Percentiles rank a stretch among this genome's conserved stretches.
Conservation (phyloP, 805 yeast genomes). For the Metschnikowia gelsemii region DNA sequence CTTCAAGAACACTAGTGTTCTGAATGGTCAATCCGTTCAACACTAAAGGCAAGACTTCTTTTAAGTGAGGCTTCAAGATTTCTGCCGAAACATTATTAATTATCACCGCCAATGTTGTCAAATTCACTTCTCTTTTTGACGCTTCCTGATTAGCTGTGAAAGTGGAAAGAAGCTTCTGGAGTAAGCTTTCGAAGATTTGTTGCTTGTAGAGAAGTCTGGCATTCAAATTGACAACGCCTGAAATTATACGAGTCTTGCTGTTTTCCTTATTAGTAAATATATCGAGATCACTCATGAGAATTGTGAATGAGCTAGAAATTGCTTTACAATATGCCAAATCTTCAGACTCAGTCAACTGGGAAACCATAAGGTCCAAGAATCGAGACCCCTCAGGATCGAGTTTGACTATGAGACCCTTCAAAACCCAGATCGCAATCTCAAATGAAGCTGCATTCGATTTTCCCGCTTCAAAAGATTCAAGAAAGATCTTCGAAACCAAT, state of each 20-base stretch:
- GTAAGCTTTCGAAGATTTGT: constrained; percentile 60
- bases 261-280: constrained; percentile 48
- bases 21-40: constrained; percentile 58
- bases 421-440: constrained; percentile 66
- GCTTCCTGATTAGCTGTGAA: constrained; percentile 29
- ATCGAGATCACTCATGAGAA: constrained; percentile 66
- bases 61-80: constrained; percentile 63
- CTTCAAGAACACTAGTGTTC: constrained; percentile 50
- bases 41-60: constrained; percentile 66
- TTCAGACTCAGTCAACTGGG: constrained; percentile 31
- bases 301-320: constrained; percentile 55
- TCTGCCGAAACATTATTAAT: constrained; percentile 62
- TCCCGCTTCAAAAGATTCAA: constrained; percentile 4
- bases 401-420: constrained; percentile 66
- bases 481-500: constrained; percentile 5
- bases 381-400: constrained; percentile 42
- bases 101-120: constrained; percentile 66
- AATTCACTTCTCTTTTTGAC: constrained; percentile 46
- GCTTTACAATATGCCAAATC: constrained; percentile 22
- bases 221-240: constrained; percentile 53
- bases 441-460: constrained; percentile 25
- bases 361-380: constrained; percentile 23
- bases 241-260: constrained; percentile 33
- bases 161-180: constrained; percentile 54
- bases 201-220: constrained; percentile 77